phyloP scores from a whole-genome alignment of 768 basidiomycete species.

The Mycena floridula region DNA sequence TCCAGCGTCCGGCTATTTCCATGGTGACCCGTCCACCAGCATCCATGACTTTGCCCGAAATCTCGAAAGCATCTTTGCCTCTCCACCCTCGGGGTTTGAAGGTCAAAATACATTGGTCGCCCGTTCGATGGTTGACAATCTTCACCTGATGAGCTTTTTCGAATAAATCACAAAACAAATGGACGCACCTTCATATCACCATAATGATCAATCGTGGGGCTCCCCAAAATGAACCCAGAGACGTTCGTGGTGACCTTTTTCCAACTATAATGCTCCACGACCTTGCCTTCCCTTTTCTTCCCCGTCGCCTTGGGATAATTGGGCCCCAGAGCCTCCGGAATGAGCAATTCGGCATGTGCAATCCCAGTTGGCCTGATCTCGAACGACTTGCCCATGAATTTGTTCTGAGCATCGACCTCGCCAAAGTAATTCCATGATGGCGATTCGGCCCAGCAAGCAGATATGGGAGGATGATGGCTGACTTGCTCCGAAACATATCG shows the following conservation, averaged over 20 bases:
- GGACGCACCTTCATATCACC: constrained; percentile 85
- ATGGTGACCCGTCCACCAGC: constrained; percentile 59
- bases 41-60: constrained; percentile 79
- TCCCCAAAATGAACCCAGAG: constrained; percentile 90
- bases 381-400: constrained; percentile 94
- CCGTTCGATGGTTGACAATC: constrained; percentile 87
- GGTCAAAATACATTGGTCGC: constrained; percentile 80
- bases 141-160: constrained; percentile 17
- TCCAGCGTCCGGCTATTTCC: constrained; percentile 95
- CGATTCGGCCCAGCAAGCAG: constrained; percentile 92
- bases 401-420: constrained; percentile 92
- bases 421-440: constrained; percentile 89
- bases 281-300: constrained; percentile 38
- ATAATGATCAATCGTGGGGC: constrained; percentile 85
- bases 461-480: constrained; percentile 94
- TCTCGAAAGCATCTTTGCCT: constrained; percentile 87
- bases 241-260: constrained; percentile 91
- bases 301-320: constrained; percentile 55
- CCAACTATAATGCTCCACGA: constrained; percentile 91
- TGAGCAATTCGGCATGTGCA: constrained; percentile 78
- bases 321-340: constrained; percentile 62
- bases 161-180: constrained; percentile 1
- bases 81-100: constrained; percentile 98
- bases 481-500: constrained; percentile 96
- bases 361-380: constrained; percentile 96